Conservation (phyloP, 2,329 filamentous ascomycete species). For the Aspergillus persii region DNA sequence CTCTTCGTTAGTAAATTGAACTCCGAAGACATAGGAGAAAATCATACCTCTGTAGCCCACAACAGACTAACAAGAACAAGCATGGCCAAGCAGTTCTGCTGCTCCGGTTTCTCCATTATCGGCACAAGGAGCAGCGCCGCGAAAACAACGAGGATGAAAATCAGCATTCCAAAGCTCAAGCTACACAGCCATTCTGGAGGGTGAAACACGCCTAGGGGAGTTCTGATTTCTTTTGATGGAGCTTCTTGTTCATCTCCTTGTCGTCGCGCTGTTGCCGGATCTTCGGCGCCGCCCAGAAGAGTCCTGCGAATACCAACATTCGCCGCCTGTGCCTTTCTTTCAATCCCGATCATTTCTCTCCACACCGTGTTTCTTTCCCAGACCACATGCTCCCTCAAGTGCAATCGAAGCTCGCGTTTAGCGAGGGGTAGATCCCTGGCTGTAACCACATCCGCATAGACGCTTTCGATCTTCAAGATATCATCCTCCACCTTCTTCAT, state of each 20-base stretch:
- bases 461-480: conserved; percentile 71
- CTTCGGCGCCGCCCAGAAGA: conserved; percentile 71
- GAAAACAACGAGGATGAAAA: conserved; percentile 72
- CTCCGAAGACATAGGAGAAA: background rate
- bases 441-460: conserved; percentile 80
- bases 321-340: conserved; percentile 89
- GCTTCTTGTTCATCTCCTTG: conserved; percentile 79
- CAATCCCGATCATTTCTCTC: conserved; percentile 98
- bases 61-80: conserved; percentile 88
- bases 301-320: conserved; percentile 78
- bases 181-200: conserved; percentile 82
- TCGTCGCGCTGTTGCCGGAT: conserved; percentile 65
- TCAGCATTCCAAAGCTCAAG: conserved; percentile 73
- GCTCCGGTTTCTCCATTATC: conserved; percentile 81
- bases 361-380: conserved; percentile 99
- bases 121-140: conserved; percentile 69
- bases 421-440: conserved; percentile 74
- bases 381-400: conserved; percentile 92
- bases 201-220: conserved; percentile 73
- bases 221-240: conserved; percentile 66
- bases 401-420: conserved; percentile 80
- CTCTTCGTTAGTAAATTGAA: conserved; percentile 9
- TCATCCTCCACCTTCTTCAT: conserved; percentile 68
- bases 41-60: conserved; percentile 87
- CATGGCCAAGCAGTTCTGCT: conserved; percentile 94